Evolutionary conservation across 495 filamentous ascomycete genomes (phyloP), one percentile per base, ranked within the genome.

Genomic region (Cetradonia linearis): DNA sequence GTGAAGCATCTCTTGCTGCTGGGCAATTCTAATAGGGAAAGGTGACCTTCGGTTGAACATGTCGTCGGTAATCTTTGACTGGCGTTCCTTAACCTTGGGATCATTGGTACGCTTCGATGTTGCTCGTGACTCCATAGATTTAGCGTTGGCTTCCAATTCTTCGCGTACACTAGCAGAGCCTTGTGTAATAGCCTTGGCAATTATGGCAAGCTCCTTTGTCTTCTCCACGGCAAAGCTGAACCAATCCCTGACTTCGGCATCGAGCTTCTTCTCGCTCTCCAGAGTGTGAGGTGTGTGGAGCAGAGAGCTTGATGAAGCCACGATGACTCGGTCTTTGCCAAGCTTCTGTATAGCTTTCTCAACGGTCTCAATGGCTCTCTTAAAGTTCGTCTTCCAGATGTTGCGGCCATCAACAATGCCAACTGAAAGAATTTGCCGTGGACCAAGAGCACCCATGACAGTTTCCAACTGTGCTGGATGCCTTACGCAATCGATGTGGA

Each of bases 301-400:
- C 62, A 98, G 87, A 63, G 92, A 96, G 81, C 86, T 91, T 68
- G 93, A 97, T 63, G 89, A 96, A 66, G 93, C 86, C 62, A 98
- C 89, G 67, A 97, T 86, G 70, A 98, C 91, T 67, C 94, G 87
- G 62, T 96, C 90, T 76, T 91, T 87, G 74, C 94, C 92, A 55
- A 98, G 85, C 75, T 89, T 87, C 78, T 95, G 87, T 70, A 96
- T 78, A 63, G 91, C 92, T 38, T 83, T 80, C 81, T 96, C 86
- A 65, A 92, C 84, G 68, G 81, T 82, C 78, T 88, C 89, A 66
- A 96, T 90, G 64, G 92, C 89, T 68, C 81, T 81, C 81, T 90
- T 83, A 75, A 95, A 86, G 83, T 96, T 89, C 76, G 89, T 95
- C 89, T 98, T 97, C 93, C 93, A 98, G 83, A 98, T 98, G 82